A percentile compares a stretch with the other conserved stretches of the same genome.
These are phyloP conservation scores for Candida lessepsii DNA, from an alignment of 805 yeast genomes.

Conservation along the genomic window DNA sequence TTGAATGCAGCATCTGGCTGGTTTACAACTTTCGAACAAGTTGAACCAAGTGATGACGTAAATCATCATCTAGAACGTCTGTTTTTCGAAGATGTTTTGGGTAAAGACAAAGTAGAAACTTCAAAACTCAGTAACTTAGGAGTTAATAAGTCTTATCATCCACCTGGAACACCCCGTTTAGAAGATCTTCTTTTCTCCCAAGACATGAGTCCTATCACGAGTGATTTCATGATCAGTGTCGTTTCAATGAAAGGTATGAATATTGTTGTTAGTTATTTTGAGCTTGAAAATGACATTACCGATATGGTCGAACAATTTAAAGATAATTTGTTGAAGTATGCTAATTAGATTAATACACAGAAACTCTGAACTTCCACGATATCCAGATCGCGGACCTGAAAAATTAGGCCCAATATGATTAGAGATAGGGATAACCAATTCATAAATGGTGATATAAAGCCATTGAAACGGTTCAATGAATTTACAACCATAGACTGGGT, in stretches of 20 bases:
- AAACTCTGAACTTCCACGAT: background rate
- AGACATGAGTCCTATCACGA: constrained; percentile 31
- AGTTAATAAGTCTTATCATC: constrained; percentile 14
- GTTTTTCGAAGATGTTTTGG: constrained; percentile 24
- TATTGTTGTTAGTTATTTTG: constrained; percentile 31
- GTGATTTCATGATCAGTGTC: constrained; percentile 35
- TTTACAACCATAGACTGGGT: constrained; percentile 73
- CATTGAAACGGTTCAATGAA: constrained; percentile 49
- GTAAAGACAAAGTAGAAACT: constrained; percentile 29
- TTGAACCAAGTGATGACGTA: constrained; percentile 16
- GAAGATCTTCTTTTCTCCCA: constrained; percentile 35
- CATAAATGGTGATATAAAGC: constrained; percentile 1
- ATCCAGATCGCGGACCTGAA: background rate
- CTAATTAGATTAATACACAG: constrained; percentile 2
- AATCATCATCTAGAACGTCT: background rate
- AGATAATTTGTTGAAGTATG: constrained; percentile 19
- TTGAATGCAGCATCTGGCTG: constrained; percentile 23
- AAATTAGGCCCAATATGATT: constrained; percentile 2
- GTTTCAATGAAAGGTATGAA: constrained; percentile 35
- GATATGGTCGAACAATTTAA: constrained; percentile 22
- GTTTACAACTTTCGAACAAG: constrained; percentile 15
- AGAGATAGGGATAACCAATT: constrained; percentile 18
- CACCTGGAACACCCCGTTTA: constrained; percentile 21
- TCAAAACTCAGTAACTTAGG: constrained; percentile 40
- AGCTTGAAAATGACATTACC: constrained; percentile 20